Evolutionary conservation across 2,329 filamentous ascomycete species (phyloP), one percentile per base, ranked within the genome.

Genomic region (Ceratocystis diversiconidia): DNA sequence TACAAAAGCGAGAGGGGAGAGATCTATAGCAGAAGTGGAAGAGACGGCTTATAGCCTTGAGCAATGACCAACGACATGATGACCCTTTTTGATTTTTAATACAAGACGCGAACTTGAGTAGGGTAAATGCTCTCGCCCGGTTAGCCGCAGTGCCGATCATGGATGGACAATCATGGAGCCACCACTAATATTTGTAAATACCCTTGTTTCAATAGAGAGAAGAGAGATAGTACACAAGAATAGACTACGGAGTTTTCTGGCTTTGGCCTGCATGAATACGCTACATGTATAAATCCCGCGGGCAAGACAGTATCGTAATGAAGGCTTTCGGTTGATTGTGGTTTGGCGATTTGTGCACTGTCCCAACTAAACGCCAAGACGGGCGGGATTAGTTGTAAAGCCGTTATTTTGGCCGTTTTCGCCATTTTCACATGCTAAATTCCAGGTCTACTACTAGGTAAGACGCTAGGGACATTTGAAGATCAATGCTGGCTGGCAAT

Each of bases 181-280:
- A 36, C 25, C 52, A 59, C 28, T 5, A 30, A 7, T 10, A 7
- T 30, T 32, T 32, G 32, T 7, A 22, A 17, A 59, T 59, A 32
- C 28, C 28, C 28, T 17, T 59, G 52, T 32, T 59, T 59, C 6
- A 30, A 17, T 59, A 57, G 52, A 57, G 25, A 57, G 17, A 30
- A 22, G 22, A 12, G 17, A 12, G 22, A 12, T 12, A 12, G 22
- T 30, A 30, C 22, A 59, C 28, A 17, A 59, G 52, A 59, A 59
- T 59, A 59, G 52, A 59, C n/a, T 12, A 59, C 52, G 52, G 52
- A 25, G 52, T 59, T 59, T 59, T 30, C 28, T 59, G 28, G 28
- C 52, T 59, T 36, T 32, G 52, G 28, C 30, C 7, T 17, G 25
- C 10, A 36, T 36, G 32, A 3, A 36, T 12, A 32, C 15, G 28